Base-by-base conservation (phyloP, 2,329 filamentous ascomycete genomes). In the Monosporascus sp. region DNA sequence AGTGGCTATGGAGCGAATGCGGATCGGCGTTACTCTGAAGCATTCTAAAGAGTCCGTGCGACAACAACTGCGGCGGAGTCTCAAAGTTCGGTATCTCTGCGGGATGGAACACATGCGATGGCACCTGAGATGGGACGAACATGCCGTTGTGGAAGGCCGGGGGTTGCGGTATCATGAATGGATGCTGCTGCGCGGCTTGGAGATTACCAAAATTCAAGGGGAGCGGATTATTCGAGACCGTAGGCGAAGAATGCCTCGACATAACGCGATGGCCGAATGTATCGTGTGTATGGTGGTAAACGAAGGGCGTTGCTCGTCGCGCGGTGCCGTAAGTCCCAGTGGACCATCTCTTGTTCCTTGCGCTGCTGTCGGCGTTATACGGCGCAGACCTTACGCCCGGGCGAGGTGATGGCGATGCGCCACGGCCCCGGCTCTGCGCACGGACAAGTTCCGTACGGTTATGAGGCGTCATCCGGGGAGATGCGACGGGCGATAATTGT, bases 21-120 rank as follows among this genome's bases (percentile, higher is more conserved):
- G 84, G 80, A 57, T 90, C 86, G 1, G 82, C 85, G 60, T 90
- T 90, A 73, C 85, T 89, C 66, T 89, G 86, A 1, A 90, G 77
- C 75, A 89, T 85, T 55, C 85, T 81, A 72, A 89, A 88, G 9
- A 89, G 74, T 2, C 86, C 85, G 64, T 90, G 86, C 0, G 86
- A 89, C n/a, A 88, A 78, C 31, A 86, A 69, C 20, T 79, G 78
- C 8, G 85, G 78, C 8, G 85, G 82, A 1, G 78, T 79, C 56
- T 87, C 82, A 63, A 79, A 83, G 65, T 72, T 75, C 51, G 72
- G 70, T 58, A 74, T 80, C 58, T 70, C 73, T 60, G 77, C 79
- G 66, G 70, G 78, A 62, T 70, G 77, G 67, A 72, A 79, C 58
- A 71, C 72, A 65, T 73, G 74, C 48, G 78, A 75, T 1, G 76